phyloP scores from a whole-genome alignment of 352 stramenopile genomes.

The Globisporangium acanthophoron region DNA sequence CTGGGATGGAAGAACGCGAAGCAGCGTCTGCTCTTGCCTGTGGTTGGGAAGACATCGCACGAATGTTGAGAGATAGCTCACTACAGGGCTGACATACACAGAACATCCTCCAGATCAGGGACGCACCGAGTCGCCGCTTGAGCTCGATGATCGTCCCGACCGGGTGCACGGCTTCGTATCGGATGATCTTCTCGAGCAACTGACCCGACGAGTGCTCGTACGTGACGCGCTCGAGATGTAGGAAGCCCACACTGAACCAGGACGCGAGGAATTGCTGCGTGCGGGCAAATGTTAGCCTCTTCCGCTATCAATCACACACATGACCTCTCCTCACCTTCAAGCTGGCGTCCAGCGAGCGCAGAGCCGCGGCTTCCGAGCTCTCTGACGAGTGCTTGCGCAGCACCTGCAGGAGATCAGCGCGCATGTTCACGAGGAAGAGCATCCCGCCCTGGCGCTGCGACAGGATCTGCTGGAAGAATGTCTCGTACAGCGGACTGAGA shows the following conservation, averaged over 20 bases:
- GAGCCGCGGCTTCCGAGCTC: conserved; percentile 34
- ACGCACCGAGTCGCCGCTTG: conserved; percentile 79
- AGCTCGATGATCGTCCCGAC: conserved; percentile 92
- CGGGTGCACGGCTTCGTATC: conserved; percentile 93
- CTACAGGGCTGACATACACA: no score
- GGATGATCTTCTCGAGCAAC: conserved; percentile 94
- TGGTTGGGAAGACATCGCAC: not conserved
- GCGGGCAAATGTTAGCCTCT: no score
- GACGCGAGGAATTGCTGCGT: conserved; percentile 78
- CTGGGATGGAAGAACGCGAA: conserved; percentile 95
- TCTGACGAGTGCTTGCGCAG: conserved; percentile 44
- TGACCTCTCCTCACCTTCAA: conserved; percentile 40
- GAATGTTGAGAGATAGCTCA: not conserved
- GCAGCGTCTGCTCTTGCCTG: conserved; percentile 75
- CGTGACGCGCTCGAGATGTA: conserved; percentile 90
- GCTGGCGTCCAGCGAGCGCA: conserved; percentile 67
- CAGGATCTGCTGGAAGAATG: conserved; percentile 79
- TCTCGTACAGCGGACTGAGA: conserved; percentile 68
- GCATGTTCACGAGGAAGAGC: conserved; percentile 78
- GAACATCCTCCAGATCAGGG: no score
- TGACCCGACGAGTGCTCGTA: conserved; percentile 90
- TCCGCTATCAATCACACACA: not conserved
- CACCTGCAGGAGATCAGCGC: conserved; percentile 59
- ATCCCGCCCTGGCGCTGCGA: conserved; percentile 77
- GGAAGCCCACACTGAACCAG: conserved; percentile 91